Evolutionary conservation across 352 stramenopile genomes (phyloP).

Genomic region (Phytopythium litorale): DNA sequence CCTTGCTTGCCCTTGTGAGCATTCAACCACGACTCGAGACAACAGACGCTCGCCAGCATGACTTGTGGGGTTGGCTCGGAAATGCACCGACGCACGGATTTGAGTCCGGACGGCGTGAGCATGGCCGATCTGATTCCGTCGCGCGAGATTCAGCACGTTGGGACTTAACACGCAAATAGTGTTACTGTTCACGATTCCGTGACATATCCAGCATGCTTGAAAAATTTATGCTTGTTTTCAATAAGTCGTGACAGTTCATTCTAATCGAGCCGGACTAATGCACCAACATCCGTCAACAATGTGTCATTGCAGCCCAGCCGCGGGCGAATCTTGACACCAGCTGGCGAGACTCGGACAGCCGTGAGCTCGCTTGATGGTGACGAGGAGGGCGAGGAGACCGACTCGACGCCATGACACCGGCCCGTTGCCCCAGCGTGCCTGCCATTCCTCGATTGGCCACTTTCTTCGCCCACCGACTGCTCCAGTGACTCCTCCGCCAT

Average conservation of each 20-base stretch:
- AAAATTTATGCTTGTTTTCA: background rate
- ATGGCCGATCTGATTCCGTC: background rate
- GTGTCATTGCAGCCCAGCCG: background rate
- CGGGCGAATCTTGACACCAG: conserved; percentile 2
- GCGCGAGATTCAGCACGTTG: background rate
- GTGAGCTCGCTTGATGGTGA: background rate
- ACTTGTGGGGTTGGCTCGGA: background rate
- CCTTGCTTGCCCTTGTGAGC: no score
- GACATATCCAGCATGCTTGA: background rate
- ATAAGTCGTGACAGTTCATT: background rate
- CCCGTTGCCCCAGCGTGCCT: background rate
- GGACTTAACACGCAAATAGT: no score
- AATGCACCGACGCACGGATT: background rate
- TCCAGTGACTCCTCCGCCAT: background rate
- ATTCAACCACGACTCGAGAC: no score
- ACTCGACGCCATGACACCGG: background rate
- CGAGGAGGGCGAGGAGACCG: no score
- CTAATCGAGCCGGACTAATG: background rate
- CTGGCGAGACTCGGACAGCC: background rate
- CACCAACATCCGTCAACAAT: background rate
- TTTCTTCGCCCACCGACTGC: background rate
- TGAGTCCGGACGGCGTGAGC: background rate
- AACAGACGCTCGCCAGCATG: no score
- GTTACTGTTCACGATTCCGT: background rate
- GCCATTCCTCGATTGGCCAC: background rate